phyloP scores from a whole-genome alignment of 371 early-diverging fungal genomes.

The Rhizopus microsporus region DNA sequence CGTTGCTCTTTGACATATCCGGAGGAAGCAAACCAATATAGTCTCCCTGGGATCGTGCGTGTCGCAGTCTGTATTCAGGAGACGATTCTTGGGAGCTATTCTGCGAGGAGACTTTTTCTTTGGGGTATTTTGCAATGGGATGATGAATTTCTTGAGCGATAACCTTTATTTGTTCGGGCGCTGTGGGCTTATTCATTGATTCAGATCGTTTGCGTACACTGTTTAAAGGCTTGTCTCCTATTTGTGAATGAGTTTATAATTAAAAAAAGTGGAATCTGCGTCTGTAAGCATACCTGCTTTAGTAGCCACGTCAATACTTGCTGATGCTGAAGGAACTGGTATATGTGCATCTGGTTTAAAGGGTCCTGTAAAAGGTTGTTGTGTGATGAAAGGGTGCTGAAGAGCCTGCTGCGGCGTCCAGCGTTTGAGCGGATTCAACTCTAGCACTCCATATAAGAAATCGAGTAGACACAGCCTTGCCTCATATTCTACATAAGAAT shows the following conservation, averaged over 20 bases:
- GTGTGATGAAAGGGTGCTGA: conserved; percentile 94
- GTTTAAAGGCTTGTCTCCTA: conserved; percentile 13
- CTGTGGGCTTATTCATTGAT: conserved; percentile 22
- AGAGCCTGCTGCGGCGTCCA: conserved; percentile 94
- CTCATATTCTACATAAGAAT: conserved; percentile 70
- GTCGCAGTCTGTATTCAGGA: conserved; percentile 25
- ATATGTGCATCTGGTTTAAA: conserved; percentile 50
- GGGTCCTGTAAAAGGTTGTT: conserved; percentile 69
- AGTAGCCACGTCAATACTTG: background rate
- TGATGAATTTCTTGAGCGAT: conserved; percentile 19
- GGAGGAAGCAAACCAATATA: conserved; percentile 32
- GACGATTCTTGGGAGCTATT: background rate
- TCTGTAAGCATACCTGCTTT: background rate
- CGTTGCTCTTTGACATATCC: conserved; percentile 5
- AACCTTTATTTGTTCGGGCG: conserved; percentile 21
- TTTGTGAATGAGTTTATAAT: background rate
- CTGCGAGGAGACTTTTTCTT: background rate
- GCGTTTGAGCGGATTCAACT: conserved; percentile 87
- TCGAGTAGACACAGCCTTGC: conserved; percentile 77
- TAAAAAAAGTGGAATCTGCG: background rate
- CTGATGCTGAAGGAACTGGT: conserved; percentile 3
- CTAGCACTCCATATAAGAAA: conserved; percentile 84
- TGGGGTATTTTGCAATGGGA: conserved; percentile 21
- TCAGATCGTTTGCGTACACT: conserved; percentile 16
- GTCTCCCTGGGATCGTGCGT: conserved; percentile 41